These are phyloP conservation scores for Lasiosphaeria ovina DNA, from an alignment of 495 filamentous ascomycete species.

Conservation along the genomic window DNA sequence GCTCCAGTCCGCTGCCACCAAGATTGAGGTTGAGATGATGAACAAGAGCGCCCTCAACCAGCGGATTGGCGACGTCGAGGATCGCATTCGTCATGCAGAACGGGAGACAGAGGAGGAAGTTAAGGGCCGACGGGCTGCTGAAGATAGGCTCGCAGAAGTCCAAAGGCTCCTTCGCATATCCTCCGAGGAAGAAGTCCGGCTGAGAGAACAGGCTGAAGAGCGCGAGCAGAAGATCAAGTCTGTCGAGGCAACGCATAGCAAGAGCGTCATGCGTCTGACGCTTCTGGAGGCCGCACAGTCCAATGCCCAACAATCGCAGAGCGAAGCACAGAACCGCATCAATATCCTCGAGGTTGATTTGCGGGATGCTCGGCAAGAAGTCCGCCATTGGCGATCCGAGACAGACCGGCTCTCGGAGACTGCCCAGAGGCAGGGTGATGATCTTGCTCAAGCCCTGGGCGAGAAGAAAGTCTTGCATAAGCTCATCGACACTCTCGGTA, in stretches of 20 bases:
- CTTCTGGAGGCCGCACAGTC: constrained; percentile 62
- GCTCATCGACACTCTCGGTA: constrained; percentile 63
- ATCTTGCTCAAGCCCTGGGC: constrained; percentile 38
- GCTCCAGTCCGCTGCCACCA: constrained; percentile 47
- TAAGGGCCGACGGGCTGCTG: constrained; percentile 61
- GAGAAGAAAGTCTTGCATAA: constrained; percentile 57
- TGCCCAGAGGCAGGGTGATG: constrained; percentile 40
- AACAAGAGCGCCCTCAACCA: constrained; percentile 47
- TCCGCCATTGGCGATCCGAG: constrained; percentile 50
- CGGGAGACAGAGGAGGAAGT: constrained; percentile 55
- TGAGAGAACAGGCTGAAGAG: constrained; percentile 67
- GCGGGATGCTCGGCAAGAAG: constrained; percentile 48
- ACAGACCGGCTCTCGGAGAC: constrained; percentile 43
- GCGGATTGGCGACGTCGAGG: constrained; percentile 48
- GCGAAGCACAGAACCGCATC: constrained; percentile 57
- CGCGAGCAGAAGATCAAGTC: constrained; percentile 50
- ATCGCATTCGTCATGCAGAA: constrained; percentile 42
- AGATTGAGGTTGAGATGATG: constrained; percentile 53
- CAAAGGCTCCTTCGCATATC: constrained; percentile 65
- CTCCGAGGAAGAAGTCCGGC: constrained; percentile 67
- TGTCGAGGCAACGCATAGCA: constrained; percentile 45
- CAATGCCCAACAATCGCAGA: constrained; percentile 62
- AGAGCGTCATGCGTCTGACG: constrained; percentile 57
- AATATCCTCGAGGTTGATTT: constrained; percentile 48
- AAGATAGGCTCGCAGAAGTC: constrained; percentile 70